Base-by-base conservation (phyloP, 495 filamentous ascomycete species). In the Neurospora sp. region DNA sequence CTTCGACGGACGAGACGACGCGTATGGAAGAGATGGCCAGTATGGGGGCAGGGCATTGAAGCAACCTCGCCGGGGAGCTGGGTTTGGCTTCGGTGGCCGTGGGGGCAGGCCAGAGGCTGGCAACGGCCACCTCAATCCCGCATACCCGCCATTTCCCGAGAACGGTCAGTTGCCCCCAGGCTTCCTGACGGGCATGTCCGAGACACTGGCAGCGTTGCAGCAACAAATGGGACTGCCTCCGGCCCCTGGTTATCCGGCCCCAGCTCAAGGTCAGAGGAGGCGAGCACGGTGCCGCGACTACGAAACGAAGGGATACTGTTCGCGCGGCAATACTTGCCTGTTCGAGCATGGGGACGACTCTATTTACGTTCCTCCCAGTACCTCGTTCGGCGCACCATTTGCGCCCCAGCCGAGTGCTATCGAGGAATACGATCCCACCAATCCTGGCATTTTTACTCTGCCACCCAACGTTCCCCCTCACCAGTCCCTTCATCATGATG, bases 241-340 rank as follows among this genome's bases (percentile, higher is more conserved):
- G 53, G 12, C 53, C 14, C 88, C 90, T 22, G 84, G 84, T 20
- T 82, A 91, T 77, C 81, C 85, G 41, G 81, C 82, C 18, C 83
- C 88, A 78, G 80, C 71, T 70, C 70, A 27, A 18, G 75, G 27
- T 6, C 45, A 48, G 18, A 81, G 78, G 72, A 83, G 80, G 78
- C 83, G 84, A 72, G 73, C 89, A 78, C 86, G 91, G 72, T 98
- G 95, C 77, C 89, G 90, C 59, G 94, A 97, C 79, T 98, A 94
- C 78, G 94, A 98, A 74, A 89, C 87, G 1, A 93, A 94, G 75
- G 96, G 96, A 0, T 96, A 91, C 75, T 98, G 95, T 77, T 88
- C 91, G 40, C 81, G 91, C 68, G 94, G 86, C 72, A 89, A 87
- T 59, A 77, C 72, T 8, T 98, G 95, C 80, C 90, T 87, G 5